A percentile compares a stretch with the other conserved stretches of the same genome.
Evolutionary conservation across 2,329 filamentous ascomycete species (phyloP).

Genomic region (Pseudopithomyces maydicus): DNA sequence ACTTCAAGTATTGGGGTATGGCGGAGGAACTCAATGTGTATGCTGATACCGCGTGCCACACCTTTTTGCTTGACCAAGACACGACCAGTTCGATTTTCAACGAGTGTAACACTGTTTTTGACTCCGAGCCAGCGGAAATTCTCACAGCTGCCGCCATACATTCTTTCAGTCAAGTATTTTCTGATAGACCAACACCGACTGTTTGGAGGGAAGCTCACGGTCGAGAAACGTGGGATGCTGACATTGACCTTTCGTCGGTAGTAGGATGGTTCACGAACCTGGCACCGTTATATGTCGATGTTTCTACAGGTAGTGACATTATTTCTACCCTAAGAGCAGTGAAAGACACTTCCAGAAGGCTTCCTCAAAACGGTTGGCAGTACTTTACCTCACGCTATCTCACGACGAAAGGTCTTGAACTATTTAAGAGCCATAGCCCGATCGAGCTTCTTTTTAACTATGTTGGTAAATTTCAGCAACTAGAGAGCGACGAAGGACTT

Average conservation of each 20-base stretch:
- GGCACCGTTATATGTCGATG: constrained; percentile 32
- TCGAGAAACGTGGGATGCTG: constrained; percentile 34
- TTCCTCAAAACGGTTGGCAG: constrained; percentile 50
- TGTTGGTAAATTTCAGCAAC: constrained; percentile 53
- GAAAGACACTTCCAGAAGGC: constrained; percentile 55
- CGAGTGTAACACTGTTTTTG: constrained; percentile 47
- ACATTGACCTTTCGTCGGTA: constrained; percentile 26
- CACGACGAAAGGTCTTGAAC: constrained; percentile 8
- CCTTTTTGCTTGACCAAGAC: constrained; percentile 13
- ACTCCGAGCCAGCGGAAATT: constrained; percentile 51
- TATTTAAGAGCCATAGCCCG: constrained; percentile 49
- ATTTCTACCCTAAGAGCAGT: constrained; percentile 12
- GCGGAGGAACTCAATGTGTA: constrained; percentile 8
- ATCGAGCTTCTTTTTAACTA: constrained; percentile 64
- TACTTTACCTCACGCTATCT: constrained; percentile 49
- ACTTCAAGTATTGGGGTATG: constrained; percentile 30
- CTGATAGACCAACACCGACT: constrained; percentile 54
- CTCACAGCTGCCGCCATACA: constrained; percentile 29
- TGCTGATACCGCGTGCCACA: constrained; percentile 13
- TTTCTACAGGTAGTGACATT: constrained; percentile 50
- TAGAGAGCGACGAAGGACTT: constrained; percentile 54
- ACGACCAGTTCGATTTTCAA: constrained; percentile 17
- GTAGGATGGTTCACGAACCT: constrained; percentile 32
- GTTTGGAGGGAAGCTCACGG: constrained; percentile 27
- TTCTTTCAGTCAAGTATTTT: constrained; percentile 54